Conservation (phyloP, 2,329 filamentous ascomycete species). For the Emergomyces pasteurianus region DNA sequence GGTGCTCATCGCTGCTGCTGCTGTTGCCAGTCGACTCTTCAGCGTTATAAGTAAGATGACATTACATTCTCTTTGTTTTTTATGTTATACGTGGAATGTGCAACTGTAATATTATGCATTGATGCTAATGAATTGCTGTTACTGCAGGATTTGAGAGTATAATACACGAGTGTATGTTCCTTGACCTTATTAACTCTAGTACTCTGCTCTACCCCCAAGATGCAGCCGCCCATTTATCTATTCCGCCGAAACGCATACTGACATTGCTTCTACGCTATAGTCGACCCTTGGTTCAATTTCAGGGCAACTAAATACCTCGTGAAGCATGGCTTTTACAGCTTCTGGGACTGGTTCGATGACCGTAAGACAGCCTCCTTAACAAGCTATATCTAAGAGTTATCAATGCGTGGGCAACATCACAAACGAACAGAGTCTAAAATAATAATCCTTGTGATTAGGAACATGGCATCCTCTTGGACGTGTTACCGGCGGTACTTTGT, state of each 20-base stretch:
- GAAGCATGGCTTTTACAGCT: constrained; percentile 92
- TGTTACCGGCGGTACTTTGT: constrained; percentile 97
- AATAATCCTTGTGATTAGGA: constrained; percentile 33
- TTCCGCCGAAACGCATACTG: constrained; percentile 1
- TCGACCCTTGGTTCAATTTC: constrained; percentile 99
- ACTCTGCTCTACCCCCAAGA: neutral
- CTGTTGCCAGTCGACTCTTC: constrained; percentile 87
- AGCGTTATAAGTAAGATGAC: constrained; percentile 76
- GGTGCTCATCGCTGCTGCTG: constrained; percentile 77
- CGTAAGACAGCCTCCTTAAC: constrained; percentile 41
- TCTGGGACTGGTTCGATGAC: constrained; percentile 99
- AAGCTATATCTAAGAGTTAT: neutral
- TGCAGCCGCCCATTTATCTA: neutral
- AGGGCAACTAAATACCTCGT: constrained; percentile 96
- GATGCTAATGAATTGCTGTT: constrained; percentile 22
- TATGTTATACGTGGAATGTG: constrained; percentile 4
- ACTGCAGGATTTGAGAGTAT: constrained; percentile 85
- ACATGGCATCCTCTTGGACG: constrained; percentile 98
- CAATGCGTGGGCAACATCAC: neutral
- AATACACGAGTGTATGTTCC: constrained; percentile 89
- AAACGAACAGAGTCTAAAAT: neutral
- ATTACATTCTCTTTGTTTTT: neutral
- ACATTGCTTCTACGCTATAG: constrained; percentile 37
- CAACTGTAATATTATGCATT: neutral
- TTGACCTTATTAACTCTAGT: neutral